Conservation (phyloP, 306 rosid species). For the Abrus pulchellus region DNA sequence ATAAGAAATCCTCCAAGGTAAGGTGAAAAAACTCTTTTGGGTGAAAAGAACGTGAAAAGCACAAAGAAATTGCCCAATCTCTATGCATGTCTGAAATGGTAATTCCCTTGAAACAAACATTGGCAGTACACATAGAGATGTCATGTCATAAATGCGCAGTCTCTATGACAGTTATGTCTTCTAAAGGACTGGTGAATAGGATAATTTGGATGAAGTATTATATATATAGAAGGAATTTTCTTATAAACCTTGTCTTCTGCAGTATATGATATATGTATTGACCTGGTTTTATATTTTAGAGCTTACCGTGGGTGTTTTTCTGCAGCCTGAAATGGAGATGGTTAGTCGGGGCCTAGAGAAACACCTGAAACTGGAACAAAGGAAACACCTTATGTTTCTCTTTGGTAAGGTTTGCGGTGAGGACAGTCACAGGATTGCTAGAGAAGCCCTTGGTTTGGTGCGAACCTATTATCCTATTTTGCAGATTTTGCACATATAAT, state of each 20-base stretch:
- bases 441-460: conserved; percentile 93
- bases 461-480: conserved; percentile 44
- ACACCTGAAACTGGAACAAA: conserved; percentile 78
- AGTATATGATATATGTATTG: conserved; percentile 38
- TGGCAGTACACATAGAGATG: not conserved
- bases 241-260: conserved; percentile 36
- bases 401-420: conserved; percentile 70
- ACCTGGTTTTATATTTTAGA: conserved; percentile 22
- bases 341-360: conserved; percentile 84
- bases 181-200: conserved; percentile 29
- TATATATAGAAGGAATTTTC: conserved; percentile 20
- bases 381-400: conserved; percentile 76
- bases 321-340: conserved; percentile 99
- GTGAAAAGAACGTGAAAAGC: conserved; percentile 26
- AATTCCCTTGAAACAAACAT: conserved; percentile 27
- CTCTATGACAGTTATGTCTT: not conserved
- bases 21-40: conserved; percentile 27
- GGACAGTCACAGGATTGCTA: conserved; percentile 67
- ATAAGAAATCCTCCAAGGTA: conserved; percentile 20
- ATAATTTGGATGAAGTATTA: conserved; percentile 15
- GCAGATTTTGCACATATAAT: not conserved
- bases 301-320: conserved; percentile 36
- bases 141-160: not conserved
- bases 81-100: conserved; percentile 31
- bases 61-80: conserved; percentile 16